A percentile compares a stretch with the other conserved stretches of the same genome.
These are phyloP conservation scores for Xerocomellus intermedius DNA, from an alignment of 768 basidiomycete genomes.

Conservation along the genomic window DNA sequence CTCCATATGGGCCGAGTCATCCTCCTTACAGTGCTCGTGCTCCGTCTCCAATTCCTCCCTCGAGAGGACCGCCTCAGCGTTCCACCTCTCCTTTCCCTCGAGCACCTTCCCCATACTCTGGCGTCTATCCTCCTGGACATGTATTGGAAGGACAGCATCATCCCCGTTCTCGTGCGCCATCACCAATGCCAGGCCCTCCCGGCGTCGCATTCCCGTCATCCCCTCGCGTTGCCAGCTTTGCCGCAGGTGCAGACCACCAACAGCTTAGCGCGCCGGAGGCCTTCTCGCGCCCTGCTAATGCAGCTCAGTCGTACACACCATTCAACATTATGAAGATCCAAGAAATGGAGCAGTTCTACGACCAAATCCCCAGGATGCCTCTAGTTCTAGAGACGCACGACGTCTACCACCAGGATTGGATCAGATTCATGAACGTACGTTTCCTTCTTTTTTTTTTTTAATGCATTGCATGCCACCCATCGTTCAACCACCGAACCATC, in stretches of 20 bases:
- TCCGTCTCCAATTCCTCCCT: conserved; percentile 31
- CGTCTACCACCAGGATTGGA: conserved; percentile 78
- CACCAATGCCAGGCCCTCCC: conserved; percentile 50
- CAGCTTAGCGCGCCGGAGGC: conserved; percentile 66
- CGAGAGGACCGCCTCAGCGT: conserved; percentile 18
- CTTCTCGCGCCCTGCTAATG: conserved; percentile 71
- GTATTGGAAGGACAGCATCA: conserved; percentile 54
- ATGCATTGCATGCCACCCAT: background rate
- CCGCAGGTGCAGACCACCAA: conserved; percentile 24
- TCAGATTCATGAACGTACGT: conserved; percentile 70
- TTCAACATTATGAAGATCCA: conserved; percentile 72
- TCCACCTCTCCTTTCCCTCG: conserved; percentile 33
- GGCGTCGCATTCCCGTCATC: conserved; percentile 27
- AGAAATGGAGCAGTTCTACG: conserved; percentile 74
- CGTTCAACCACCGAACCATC: background rate
- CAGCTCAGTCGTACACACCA: conserved; percentile 60
- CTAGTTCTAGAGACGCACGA: conserved; percentile 71
- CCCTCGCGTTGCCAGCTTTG: conserved; percentile 26
- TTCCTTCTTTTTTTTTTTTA: background rate
- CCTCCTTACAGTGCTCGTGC: conserved; percentile 28
- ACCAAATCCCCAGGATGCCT: conserved; percentile 70
- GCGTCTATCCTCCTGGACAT: conserved; percentile 58
- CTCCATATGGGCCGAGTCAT: conserved; percentile 29
- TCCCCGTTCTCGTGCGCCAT: conserved; percentile 44
- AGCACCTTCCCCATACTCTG: conserved; percentile 30